These are phyloP conservation scores for Dianthus caryophyllus DNA, from an alignment of 148 eudicot genomes.

Conservation along the genomic window DNA sequence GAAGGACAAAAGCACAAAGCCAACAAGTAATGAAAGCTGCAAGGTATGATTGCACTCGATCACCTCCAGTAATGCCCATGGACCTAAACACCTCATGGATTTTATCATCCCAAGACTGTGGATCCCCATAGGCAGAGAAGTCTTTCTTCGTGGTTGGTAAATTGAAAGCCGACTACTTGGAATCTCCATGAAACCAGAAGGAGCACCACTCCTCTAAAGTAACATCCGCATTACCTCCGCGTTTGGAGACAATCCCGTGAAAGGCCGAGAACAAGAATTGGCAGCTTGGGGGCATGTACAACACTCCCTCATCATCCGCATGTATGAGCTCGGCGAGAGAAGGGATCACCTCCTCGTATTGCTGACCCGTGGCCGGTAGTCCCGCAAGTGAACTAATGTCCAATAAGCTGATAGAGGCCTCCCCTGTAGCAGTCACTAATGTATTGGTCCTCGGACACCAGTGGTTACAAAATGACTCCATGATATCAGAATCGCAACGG, in stretches of 20 bases:
- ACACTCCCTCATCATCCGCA: neutral
- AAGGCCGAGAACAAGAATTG: neutral
- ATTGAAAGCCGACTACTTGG: neutral
- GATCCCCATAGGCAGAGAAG: neutral
- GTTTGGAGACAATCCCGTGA: neutral
- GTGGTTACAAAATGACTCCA: neutral
- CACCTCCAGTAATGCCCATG: neutral
- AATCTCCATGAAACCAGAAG: neutral
- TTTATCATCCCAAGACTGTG: neutral
- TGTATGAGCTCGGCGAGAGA: neutral
- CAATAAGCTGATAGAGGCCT: neutral
- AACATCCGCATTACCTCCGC: neutral
- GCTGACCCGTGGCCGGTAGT: neutral
- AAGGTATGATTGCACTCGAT: neutral
- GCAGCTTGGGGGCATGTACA: neutral
- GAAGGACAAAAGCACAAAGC: neutral
- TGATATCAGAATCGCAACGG: neutral
- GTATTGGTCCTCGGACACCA: neutral
- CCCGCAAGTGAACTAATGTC: neutral
- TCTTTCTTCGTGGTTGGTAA: neutral
- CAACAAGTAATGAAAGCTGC: neutral
- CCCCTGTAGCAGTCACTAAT: neutral
- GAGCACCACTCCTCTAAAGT: neutral
- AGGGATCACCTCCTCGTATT: neutral
- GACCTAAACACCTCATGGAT: neutral